Evolutionary conservation across 805 yeast species (phyloP), one percentile per base, ranked within the genome.

Genomic region (Candida silvatica): DNA sequence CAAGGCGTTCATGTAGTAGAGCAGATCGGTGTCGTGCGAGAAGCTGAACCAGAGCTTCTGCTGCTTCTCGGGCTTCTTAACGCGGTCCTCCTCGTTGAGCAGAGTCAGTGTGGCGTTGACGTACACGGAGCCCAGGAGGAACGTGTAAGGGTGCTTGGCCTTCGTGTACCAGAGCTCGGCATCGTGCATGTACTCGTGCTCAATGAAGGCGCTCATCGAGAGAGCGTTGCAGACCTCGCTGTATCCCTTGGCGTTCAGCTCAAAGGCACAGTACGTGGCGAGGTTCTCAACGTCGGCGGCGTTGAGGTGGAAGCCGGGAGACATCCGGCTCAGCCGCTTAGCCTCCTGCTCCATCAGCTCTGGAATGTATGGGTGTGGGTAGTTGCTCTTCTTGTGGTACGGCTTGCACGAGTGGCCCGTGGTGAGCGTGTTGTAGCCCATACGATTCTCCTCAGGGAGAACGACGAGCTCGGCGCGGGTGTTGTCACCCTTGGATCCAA

Each of bases 201-300:
- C 71, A 34, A 79, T 58, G 63, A 74, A 77, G 41, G 83, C 90
- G 17, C 76, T 76, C 45, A 67, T 67, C 28, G 85, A 78, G 58
- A 84, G 76, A 22, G 80, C 64, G 26, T 67, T 66, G 56, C 94
- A 83, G 42, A 82, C 74, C 23, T 68, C 66, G 12, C 92, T 80
- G 36, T 58, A 52, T 7, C 92, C 94, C 37, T 64, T 66, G 7
- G 74, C 81, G 37, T 81, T 82, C 30, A 81, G 58, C 56, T 84
- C 94, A 51, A 67, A 84, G 3, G 84, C 87, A 58, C 94, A 83
- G 58, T 76, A 67, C 9, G 66, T 61, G 47, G 80, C 76, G 42
- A 83, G 47, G 17, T 54, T 56, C 29, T 52, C 56, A 18, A 77
- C 69, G 47, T 84, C 90, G 25, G 53, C 47, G 2, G 62, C 49